Evolutionary conservation across 208 protist genomes (phyloP).

Genomic region (Leishmania gerbilli): DNA sequence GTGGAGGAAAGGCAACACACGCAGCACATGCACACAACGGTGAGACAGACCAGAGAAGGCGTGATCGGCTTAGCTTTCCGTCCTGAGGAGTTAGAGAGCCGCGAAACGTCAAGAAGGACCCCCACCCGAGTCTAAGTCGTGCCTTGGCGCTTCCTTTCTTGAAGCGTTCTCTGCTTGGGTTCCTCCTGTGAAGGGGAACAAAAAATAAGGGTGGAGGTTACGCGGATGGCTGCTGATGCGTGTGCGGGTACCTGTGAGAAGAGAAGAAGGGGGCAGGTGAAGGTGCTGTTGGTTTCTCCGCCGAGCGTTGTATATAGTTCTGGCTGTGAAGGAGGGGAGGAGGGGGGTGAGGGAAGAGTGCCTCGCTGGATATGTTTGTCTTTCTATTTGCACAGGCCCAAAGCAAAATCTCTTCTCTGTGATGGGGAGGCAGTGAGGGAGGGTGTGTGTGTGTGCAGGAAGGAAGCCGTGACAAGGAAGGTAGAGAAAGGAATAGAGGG

Average conservation of each 20-base stretch:
- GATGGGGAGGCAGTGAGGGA: neutral
- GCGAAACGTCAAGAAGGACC: neutral
- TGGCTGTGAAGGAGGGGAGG: neutral
- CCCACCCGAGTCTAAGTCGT: neutral
- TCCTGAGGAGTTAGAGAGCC: neutral
- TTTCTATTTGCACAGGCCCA: neutral
- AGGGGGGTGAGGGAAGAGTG: neutral
- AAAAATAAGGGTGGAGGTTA: neutral
- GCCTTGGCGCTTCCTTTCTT: neutral
- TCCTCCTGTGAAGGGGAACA: neutral
- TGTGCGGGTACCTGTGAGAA: neutral
- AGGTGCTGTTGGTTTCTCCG: neutral
- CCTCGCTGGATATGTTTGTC: neutral
- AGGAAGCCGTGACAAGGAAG: neutral
- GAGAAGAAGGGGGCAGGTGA: neutral
- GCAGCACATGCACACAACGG: neutral
- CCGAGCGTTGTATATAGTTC: neutral
- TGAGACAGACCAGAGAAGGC: neutral
- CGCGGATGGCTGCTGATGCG: neutral
- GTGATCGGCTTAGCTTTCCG: neutral
- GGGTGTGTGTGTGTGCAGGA: neutral
- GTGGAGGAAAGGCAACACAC: neutral
- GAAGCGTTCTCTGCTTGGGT: neutral
- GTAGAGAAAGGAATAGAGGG: conserved; percentile 21
- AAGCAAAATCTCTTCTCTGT: neutral